Base-by-base conservation (phyloP, 2,329 filamentous ascomycete genomes). In the Lasiodiplodia theobromae region DNA sequence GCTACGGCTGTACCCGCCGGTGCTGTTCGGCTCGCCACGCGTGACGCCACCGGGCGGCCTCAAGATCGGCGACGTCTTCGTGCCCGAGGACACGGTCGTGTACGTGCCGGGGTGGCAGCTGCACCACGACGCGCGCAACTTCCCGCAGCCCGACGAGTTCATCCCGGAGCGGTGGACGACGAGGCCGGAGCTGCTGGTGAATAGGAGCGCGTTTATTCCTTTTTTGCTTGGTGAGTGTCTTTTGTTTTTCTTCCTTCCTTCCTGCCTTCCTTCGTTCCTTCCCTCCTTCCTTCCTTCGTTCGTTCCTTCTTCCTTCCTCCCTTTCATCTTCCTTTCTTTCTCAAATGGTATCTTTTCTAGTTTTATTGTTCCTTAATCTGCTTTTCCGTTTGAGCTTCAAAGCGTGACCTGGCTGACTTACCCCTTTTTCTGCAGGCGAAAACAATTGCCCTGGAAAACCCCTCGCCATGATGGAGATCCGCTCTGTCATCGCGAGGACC, bases 1-100 rank as follows among this genome's bases (percentile, higher is more conserved):
- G 1, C 77, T 82, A 77, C 77, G 79, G 16, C 76, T 82, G 74
- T 78, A 77, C 1, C 79, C 80, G 10, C 78, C 80, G 1, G 80
- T 81, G 10, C 76, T 77, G 1, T 78, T 78, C 52, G 76, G 75
- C 16, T 73, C 81, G 1, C 79, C 79, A 18, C 76, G 79, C 31
- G 72, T 77, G 54, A 75, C 80, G 11, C 75, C 81, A 2, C 52
- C 73, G 5, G 79, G 78, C 25, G 80, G 80, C 23, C 70, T 81
- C 68, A 74, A 77, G 8, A 74, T 82, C 40, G 77, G 79, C 67
- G 77, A 77, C 28, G 75, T 73, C 51, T 72, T 77, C 53, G 73
- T 81, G 38, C 77, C 77, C 38, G 77, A 75, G n/a, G 69, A 73
- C 31, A 71, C 73, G 28, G 62, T 74, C 12, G 68, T 78, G 60